Evolutionary conservation across 176 grass and related monocot species (phyloP), one percentile per base, ranked within the genome.

Genomic region (Oryza meyeriana): DNA sequence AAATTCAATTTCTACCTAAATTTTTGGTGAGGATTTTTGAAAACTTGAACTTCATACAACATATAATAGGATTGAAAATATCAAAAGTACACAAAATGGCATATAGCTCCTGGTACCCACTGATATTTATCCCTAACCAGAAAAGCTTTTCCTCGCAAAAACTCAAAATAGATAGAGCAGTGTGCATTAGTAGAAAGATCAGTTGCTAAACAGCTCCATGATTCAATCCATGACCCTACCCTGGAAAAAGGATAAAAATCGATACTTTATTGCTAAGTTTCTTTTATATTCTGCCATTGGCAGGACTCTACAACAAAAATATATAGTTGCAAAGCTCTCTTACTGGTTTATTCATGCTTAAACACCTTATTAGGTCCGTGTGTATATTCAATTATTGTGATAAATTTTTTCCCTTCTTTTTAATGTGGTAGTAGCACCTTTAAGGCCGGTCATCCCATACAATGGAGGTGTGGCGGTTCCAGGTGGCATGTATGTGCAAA

Each of bases 371-470:
- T 13, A 57, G 63, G 64, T 17, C 38, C 27, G 13, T 79, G 22
- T 80, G 47, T 85, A 71, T 84, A 34, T 83, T 84, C 42, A 50
- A 71, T 45, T 52, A 14, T 84, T 61, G 42, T 86, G 57, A 87
- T 84, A 61, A 64, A 25, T 38, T 83, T 87, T 47, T 12, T 29
- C 69, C 64, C 70, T 84, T 65, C 74, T 68, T 90, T 83, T 83
- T 79, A 81, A 82, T 85, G 78, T 84, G 89, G 59, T 74, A 79
- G 30, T 83, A 90, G 88, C 79, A 79, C 88, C 83, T 78, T 41
- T 83, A 88, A 90, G 91, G 85, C 88, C 91, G 36, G 82, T 81
- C 71, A 84, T 85, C 36, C 88, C 82, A 76, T 90, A 86, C 82
- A 85, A 75, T 83, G 91, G 91, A 85, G 82, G 87, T 72, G 82